phyloP scores from a whole-genome alignment of 345 rosid genomes.

The Abelmoschus esculentus region DNA sequence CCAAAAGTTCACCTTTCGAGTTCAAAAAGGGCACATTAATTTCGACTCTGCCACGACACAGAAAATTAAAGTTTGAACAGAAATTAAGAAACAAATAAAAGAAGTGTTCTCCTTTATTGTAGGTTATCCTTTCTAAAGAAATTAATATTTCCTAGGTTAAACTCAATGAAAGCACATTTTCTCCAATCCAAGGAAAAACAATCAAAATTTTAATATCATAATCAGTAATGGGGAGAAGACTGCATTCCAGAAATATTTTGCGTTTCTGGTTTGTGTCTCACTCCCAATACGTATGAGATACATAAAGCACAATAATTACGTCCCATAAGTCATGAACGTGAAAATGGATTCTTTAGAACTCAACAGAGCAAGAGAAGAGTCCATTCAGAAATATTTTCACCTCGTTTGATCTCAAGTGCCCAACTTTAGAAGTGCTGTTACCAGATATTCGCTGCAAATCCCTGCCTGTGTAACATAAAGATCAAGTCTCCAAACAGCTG shows the following conservation, averaged over 20 bases:
- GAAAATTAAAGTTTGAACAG: background rate
- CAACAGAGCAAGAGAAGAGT: conserved; percentile 9
- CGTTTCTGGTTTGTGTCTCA: background rate
- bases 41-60: background rate
- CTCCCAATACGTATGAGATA: background rate
- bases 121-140: background rate
- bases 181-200: background rate
- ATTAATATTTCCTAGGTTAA: background rate
- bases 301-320: background rate
- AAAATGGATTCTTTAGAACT: background rate
- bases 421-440: conserved; percentile 60
- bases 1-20: no score
- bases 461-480: conserved; percentile 58
- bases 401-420: conserved; percentile 68
- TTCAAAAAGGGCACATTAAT: background rate
- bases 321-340: background rate
- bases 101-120: background rate
- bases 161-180: background rate
- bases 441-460: conserved; percentile 89
- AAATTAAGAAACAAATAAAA: background rate
- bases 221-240: background rate
- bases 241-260: background rate
- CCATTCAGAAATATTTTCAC: conserved; percentile 29
- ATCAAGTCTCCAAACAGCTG: conserved; percentile 27
- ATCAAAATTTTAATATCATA: background rate